Percentiles rank a stretch among this genome's conserved stretches.
Conservation (phyloP, 371 early-diverging fungal genomes). For the Choanephora cucurbitarum region DNA sequence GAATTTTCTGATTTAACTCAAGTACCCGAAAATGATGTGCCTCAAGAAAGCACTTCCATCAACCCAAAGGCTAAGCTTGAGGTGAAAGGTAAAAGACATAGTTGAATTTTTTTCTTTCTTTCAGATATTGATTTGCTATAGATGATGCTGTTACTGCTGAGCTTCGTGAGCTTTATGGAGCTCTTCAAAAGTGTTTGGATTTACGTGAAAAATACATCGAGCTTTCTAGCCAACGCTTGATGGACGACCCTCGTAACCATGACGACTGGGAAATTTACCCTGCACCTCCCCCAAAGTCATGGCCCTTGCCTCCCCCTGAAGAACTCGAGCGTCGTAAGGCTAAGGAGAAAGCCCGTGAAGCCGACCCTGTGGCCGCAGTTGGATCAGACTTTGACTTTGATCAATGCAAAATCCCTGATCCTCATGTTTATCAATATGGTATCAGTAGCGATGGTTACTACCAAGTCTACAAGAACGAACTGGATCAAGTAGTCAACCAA, state of each 20-base stretch:
- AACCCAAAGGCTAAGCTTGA: constrained; percentile 10
- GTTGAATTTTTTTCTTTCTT: not conserved
- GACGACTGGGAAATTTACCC: constrained; percentile 90
- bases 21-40: constrained; percentile 8
- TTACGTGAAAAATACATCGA: constrained; percentile 89
- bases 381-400: constrained; percentile 65
- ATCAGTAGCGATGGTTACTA: constrained; percentile 10
- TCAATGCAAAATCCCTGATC: constrained; percentile 65
- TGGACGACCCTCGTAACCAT: constrained; percentile 86
- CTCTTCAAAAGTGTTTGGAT: constrained; percentile 72
- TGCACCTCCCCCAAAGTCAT: constrained; percentile 78
- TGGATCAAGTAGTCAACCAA: constrained; percentile 27
- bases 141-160: constrained; percentile 60
- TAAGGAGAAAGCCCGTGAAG: constrained; percentile 51
- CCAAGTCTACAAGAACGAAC: constrained; percentile 12
- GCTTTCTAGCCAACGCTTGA: constrained; percentile 71
- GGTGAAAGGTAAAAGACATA: constrained; percentile 10
- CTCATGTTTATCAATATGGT: constrained; percentile 27
- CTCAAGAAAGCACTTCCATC: not conserved
- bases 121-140: constrained; percentile 4
- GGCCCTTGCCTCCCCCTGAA: constrained; percentile 58
- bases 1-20: constrained; percentile 4
- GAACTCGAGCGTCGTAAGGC: constrained; percentile 41
- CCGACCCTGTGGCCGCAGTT: constrained; percentile 51
- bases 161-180: constrained; percentile 48